Base-by-base conservation (phyloP, 2,329 filamentous ascomycete species). In the Trichoderma breve region DNA sequence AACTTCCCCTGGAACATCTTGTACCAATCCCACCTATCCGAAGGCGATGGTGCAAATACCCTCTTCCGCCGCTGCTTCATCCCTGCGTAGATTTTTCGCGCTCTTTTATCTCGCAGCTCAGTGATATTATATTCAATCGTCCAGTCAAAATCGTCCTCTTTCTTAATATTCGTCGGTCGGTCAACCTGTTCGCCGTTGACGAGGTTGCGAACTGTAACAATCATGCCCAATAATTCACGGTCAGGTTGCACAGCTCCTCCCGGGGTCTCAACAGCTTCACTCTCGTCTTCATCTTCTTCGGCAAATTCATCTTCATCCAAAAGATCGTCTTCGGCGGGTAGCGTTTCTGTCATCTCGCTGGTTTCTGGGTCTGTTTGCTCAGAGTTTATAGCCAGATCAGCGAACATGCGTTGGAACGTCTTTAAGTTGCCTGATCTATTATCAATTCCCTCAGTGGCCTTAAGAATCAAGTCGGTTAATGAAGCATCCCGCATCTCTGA, bases 101-200 rank as follows among this genome's bases (percentile, higher is more conserved):
- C 88, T 11, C 84, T 82, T 0, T 79, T 74, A 3, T 75, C 74
- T 0, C 81, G 67, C 2, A 94, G 83, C 74, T 95, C 92, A 60
- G 87, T 86, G 62, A 98, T 82, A 43, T 90, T 86, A 81, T 97
- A 98, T 76, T 96, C 89, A n/a, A 98, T 84, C 0, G 83, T 80
- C 95, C 95, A 98, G 74, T 89, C 72, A 78, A 80, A 72, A 0
- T 6, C 11, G 24, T 15, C 76, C 36, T 0, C 66, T 15, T 70
- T 53, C 15, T 61, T 70, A 80, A 60, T 91, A 79, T 15, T 81
- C 74, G 0, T 53, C 2, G 94, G 92, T 3, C 94, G 90, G 0
- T 83, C 78, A 1, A 93, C 88, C 69, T 87, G 86, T 14, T 83
- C 69, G 21, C 88, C 90, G 77, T 96, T 91, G 69, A 97, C 87